A percentile compares a stretch with the other conserved stretches of the same genome.
Evolutionary conservation across 2,329 filamentous ascomycete genomes (phyloP).

Genomic region (Botrytis medusae): DNA sequence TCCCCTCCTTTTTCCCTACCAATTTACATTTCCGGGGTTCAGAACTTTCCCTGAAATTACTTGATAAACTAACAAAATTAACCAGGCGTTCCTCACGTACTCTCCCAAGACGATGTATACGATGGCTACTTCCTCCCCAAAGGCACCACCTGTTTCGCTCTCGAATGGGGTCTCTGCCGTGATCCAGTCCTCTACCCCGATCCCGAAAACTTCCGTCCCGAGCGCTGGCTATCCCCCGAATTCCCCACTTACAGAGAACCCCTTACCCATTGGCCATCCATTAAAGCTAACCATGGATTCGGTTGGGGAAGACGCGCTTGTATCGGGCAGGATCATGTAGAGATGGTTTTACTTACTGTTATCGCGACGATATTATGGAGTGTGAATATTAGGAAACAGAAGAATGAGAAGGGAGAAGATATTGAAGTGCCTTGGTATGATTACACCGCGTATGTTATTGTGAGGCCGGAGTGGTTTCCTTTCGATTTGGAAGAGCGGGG

Average conservation of each 20-base stretch:
- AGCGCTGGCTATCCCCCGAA: conserved; percentile 23
- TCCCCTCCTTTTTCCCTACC: too few relatives aligned
- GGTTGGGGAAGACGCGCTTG: conserved; percentile 55
- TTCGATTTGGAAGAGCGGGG: conserved; percentile 10
- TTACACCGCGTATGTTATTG: conserved; percentile 18
- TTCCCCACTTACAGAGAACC: conserved; percentile 44
- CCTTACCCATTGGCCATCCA: conserved; percentile 39
- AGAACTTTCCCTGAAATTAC: conserved; percentile 29
- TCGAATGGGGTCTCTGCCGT: conserved; percentile 31
- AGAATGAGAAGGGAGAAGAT: conserved; percentile 9
- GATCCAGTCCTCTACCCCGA: conserved; percentile 43
- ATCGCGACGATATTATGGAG: conserved; percentile 19
- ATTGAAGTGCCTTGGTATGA: conserved; percentile 9
- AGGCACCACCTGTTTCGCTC: conserved; percentile 42
- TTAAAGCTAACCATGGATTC: conserved; percentile 49
- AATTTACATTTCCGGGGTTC: background rate
- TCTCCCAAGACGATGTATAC: conserved; percentile 55
- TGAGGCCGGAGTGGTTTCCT: conserved; percentile 19
- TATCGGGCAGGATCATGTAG: conserved; percentile 51
- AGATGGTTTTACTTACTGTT: conserved; percentile 25
- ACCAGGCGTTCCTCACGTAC: conserved; percentile 55
- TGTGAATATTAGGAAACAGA: conserved; percentile 11
- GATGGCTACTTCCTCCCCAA: conserved; percentile 37
- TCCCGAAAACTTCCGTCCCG: conserved; percentile 46
- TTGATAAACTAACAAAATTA: conserved; percentile 34